These are phyloP conservation scores for Pugionium dolabratum DNA, from an alignment of 345 rosid species.

Conservation along the genomic window DNA sequence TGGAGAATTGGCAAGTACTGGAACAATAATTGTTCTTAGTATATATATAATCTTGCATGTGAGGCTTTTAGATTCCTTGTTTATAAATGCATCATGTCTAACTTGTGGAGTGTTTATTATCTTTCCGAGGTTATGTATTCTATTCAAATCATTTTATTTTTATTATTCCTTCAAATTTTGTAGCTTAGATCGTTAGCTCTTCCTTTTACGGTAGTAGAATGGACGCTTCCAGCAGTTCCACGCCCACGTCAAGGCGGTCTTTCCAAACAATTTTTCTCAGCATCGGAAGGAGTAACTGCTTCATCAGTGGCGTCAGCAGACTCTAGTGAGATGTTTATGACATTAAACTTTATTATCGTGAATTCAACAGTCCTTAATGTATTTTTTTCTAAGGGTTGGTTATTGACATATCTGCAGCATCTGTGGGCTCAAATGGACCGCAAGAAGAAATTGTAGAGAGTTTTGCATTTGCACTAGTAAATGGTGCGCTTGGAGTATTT, in stretches of 20 bases:
- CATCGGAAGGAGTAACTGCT: constrained; percentile 57
- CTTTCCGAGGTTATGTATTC: constrained; percentile 20
- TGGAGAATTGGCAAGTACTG: constrained; percentile 5
- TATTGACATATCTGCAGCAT: constrained; percentile 47
- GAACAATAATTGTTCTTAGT: constrained; percentile 13
- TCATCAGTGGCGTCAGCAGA: constrained; percentile 55
- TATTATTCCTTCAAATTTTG: constrained; percentile 53
- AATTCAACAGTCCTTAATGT: constrained; percentile 11
- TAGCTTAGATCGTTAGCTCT: constrained; percentile 99
- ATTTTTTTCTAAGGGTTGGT: constrained; percentile 25
- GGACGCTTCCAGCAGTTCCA: constrained; percentile 99
- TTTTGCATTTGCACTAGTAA: constrained; percentile 94
- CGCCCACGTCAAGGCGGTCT: constrained; percentile 64
- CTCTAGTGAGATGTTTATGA: constrained; percentile 58
- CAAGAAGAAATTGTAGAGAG: constrained; percentile 83
- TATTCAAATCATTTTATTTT: constrained; percentile 40
- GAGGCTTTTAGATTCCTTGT: constrained; percentile 26
- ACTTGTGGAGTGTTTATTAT: constrained; percentile 11
- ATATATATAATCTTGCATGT: constrained; percentile 5
- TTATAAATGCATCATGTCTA: constrained; percentile 7
- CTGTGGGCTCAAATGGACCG: constrained; percentile 54
- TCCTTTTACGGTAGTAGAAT: constrained; percentile 98
- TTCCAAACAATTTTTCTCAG: constrained; percentile 48
- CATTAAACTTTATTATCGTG: constrained; percentile 15
- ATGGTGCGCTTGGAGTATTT: constrained; percentile 99